Conservation (phyloP, 306 rosid species). For the Pyrus betulifolia region DNA sequence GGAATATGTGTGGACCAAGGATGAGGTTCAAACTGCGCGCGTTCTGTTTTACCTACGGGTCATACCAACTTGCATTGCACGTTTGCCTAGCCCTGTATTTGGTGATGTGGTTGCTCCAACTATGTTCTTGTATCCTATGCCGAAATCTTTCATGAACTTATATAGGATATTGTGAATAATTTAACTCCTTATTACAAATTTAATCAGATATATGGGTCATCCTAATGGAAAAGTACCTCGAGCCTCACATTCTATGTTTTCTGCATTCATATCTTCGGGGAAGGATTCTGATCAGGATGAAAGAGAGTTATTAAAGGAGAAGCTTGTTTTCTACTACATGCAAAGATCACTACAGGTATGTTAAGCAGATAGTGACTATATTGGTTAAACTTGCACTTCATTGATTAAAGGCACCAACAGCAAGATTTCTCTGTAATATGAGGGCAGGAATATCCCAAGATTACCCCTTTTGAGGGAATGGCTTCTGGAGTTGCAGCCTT, state of each 20-base stretch:
- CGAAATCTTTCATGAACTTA: conserved; percentile 13
- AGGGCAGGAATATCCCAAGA: conserved; percentile 72
- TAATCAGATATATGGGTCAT: conserved; percentile 78
- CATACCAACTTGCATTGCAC: conserved; percentile 69
- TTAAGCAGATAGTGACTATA: neutral
- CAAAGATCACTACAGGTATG: conserved; percentile 71
- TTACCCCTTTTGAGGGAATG: conserved; percentile 91
- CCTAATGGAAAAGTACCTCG: conserved; percentile 74
- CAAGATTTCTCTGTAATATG: conserved; percentile 11
- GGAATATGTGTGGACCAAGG: conserved; percentile 63
- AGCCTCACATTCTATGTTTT: conserved; percentile 78
- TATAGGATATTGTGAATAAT: conserved; percentile 5
- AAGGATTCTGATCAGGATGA: conserved; percentile 48
- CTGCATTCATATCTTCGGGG: conserved; percentile 57
- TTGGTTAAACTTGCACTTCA: conserved; percentile 6
- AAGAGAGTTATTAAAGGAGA: conserved; percentile 63
- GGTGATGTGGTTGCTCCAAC: conserved; percentile 54
- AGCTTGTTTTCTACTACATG: conserved; percentile 75
- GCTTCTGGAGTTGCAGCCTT: conserved; percentile 84
- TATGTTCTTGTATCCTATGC: conserved; percentile 89
- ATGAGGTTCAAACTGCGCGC: conserved; percentile 87
- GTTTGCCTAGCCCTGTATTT: conserved; percentile 54
- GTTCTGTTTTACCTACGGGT: conserved; percentile 74
- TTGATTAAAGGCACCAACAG: neutral
- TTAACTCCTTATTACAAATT: conserved; percentile 34